Evolutionary conservation across 176 grass and related monocot genomes (phyloP).

Genomic region (Musa beccarii): DNA sequence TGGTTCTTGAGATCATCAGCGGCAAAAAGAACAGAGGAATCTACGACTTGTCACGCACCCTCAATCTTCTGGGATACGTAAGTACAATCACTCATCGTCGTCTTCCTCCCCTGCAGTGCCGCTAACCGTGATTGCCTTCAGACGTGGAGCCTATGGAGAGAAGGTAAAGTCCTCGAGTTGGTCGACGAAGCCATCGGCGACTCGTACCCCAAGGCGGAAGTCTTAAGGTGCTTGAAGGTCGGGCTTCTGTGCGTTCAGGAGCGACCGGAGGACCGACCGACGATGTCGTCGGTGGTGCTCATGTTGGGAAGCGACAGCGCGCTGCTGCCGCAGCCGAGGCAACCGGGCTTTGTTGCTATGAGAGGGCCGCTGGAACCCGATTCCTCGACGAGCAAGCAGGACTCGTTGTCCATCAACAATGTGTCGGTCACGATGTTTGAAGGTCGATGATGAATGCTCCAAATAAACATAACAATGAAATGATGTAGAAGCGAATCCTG

Average conservation of each 20-base stretch:
- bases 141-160: slow-evolving; percentile 33
- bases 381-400: too few relatives aligned
- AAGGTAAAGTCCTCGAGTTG: slow-evolving; percentile 9
- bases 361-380: too few relatives aligned
- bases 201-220: not conserved
- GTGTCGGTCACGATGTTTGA: too few relatives aligned
- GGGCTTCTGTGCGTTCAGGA: slow-evolving; percentile 62
- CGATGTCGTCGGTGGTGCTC: slow-evolving; percentile 34
- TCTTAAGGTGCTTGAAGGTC: slow-evolving; percentile 30
- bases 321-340: too few relatives aligned
- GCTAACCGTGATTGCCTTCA: not conserved
- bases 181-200: slow-evolving; percentile 28
- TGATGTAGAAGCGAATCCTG: too few relatives aligned
- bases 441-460: too few relatives aligned
- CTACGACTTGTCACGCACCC: slow-evolving; percentile 18
- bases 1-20: slow-evolving; percentile 37
- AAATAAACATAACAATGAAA: too few relatives aligned
- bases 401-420: too few relatives aligned
- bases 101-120: too few relatives aligned
- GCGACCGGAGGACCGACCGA: slow-evolving; percentile 43
- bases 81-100: not conserved
- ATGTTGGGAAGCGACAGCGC: slow-evolving; percentile 41
- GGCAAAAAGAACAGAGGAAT: too few relatives aligned
- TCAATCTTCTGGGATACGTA: slow-evolving; percentile 57
- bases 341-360: too few relatives aligned